Conservation (phyloP, 306 rosid species). For the Cicer chorassanicum region DNA sequence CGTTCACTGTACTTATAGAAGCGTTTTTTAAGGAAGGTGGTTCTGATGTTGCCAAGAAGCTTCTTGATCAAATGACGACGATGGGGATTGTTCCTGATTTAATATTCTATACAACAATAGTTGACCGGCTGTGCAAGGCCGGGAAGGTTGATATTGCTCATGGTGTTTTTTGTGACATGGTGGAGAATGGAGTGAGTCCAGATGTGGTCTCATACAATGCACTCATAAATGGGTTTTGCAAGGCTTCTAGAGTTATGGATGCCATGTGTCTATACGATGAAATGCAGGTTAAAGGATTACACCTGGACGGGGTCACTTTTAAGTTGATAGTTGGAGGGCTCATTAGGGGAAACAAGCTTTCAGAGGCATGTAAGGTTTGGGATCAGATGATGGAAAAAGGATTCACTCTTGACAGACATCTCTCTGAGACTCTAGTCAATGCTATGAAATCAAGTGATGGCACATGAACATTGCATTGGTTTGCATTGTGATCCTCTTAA, state of each 20-base stretch:
- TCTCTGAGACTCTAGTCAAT: constrained; percentile 68
- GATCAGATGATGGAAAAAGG: constrained; percentile 99
- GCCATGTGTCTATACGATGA: constrained; percentile 76
- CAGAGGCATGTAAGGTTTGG: constrained; percentile 80
- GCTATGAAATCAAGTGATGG: constrained; percentile 62
- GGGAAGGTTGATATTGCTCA: constrained; percentile 65
- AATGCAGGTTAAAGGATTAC: constrained; percentile 68
- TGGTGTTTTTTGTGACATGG: constrained; percentile 69
- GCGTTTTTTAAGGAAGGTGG: constrained; percentile 75
- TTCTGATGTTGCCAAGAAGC: constrained; percentile 63
- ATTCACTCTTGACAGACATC: constrained; percentile 67
- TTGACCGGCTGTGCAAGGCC: constrained; percentile 72
- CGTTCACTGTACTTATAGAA: constrained; percentile 75
- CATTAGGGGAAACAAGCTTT: constrained; percentile 61
- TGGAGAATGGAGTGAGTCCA: constrained; percentile 69
- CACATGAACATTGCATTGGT: constrained; percentile 46
- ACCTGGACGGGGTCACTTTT: constrained; percentile 83
- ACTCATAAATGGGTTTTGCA: constrained; percentile 83
- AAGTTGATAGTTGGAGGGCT: constrained; percentile 88
- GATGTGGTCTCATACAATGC: constrained; percentile 89
- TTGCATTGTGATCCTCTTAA: constrained; percentile 39
- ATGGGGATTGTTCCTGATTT: constrained; percentile 69
- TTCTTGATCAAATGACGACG: constrained; percentile 69
- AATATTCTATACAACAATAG: constrained; percentile 66
- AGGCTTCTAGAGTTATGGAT: constrained; percentile 64